Evolutionary conservation across 352 stramenopile genomes (phyloP).

Genomic region (Phytophthora nicotianae): DNA sequence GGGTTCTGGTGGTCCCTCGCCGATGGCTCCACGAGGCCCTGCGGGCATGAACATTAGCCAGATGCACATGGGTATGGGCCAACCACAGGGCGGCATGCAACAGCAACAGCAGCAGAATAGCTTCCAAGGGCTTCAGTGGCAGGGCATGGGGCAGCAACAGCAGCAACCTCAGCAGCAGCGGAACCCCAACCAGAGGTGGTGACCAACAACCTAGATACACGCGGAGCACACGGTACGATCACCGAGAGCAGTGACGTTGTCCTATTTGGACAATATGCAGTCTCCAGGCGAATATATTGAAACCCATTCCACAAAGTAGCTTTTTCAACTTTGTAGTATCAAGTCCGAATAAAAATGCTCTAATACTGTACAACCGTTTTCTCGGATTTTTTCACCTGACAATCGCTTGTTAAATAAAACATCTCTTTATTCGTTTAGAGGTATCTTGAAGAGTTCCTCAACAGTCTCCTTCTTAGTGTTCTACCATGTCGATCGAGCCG

Average conservation of each 20-base stretch:
- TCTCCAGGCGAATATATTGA: conserved; percentile 21
- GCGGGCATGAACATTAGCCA: conserved; percentile 84
- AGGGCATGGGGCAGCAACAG: conserved; percentile 74
- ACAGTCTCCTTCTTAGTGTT: conserved; percentile 33
- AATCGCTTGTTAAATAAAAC: not conserved
- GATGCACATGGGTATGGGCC: conserved; percentile 80
- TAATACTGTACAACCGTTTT: conserved; percentile 12
- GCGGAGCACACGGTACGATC: conserved; percentile 3
- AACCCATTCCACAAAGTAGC: not conserved
- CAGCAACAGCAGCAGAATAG: conserved; percentile 68
- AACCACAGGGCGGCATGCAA: conserved; percentile 47
- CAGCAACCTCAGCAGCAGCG: conserved; percentile 59
- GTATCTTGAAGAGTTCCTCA: conserved; percentile 39
- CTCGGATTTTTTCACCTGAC: not conserved
- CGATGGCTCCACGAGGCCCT: conserved; percentile 53
- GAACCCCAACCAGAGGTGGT: conserved; percentile 64
- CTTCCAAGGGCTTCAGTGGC: conserved; percentile 86
- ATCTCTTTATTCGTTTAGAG: conserved; percentile 6
- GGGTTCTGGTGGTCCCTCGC: conserved; percentile 37
- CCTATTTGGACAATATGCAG: not conserved
- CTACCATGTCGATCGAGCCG: conserved; percentile 64
- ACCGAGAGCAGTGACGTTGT: conserved; percentile 9
- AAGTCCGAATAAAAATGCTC: not conserved
- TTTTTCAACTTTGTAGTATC: too few relatives aligned
- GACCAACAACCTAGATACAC: conserved; percentile 5